Base-by-base conservation (phyloP, 2,329 filamentous ascomycete genomes). In the Venturia asperata region DNA sequence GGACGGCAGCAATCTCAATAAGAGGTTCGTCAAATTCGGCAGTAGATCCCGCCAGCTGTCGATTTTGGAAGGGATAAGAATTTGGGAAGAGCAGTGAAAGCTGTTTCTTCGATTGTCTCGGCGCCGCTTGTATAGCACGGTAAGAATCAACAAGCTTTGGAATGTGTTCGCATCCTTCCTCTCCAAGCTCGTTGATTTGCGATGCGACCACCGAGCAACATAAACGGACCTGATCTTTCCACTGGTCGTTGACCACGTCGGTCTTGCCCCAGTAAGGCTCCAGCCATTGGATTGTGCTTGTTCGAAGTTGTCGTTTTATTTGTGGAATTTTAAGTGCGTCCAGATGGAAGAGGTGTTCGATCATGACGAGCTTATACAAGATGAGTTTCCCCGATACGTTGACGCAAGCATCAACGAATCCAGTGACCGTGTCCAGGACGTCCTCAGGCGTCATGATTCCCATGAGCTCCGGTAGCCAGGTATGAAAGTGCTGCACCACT, bases 401-500 rank as follows among this genome's bases (percentile, higher is more conserved):
- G 2, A 87, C 85, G 77, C 92, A 97, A 0, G 94, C 91, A 72
- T 97, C 92, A 80, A 97, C 88, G 72, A 97, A 96, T 76, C 93
- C 91, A 67, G 95, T 90, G 49, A 92, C 91, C 68, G 97, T 89
- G 71, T 96, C 89, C 63, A 97, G 80, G 58, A 97, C 93, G 74
- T 97, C 93, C 70, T 92, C 88, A 0, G 88, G 87, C 4, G 83
- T 85, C 72, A 97, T 82, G 45, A 94, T 81, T 1, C 87, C 86
- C 0, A 85, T 82, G 11, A 99, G 84, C 73, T 97, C 93, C 0
- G 94, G 93, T n/a, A 99, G 80, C 94, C 94, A 99, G 0, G 90
- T 90, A 73, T 97, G 93, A 74, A 97, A 96, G 74, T 97, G 91
- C 75, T 99, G 94, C 15, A 97, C 92, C 2, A 95, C 87, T 62